Evolutionary conservation across 495 filamentous ascomycete species (phyloP), one percentile per base, ranked within the genome.

Genomic region (Thermothielavioides terrestris): DNA sequence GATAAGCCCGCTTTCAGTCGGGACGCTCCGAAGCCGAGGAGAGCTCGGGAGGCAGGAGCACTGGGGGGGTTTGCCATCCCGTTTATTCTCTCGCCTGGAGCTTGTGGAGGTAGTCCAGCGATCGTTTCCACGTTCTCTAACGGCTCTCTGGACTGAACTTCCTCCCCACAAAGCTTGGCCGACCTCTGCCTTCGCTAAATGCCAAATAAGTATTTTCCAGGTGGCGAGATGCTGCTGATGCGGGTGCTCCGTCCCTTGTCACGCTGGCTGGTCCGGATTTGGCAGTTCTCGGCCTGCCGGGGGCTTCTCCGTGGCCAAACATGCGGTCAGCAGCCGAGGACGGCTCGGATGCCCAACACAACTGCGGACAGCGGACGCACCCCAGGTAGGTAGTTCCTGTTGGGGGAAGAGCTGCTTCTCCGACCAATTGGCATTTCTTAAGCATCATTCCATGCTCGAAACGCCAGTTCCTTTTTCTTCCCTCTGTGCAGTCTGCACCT

Each of bases 321-420:
- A 46, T 55, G 53, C 53, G 53, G 53, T 55, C 53, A 55, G 47
- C 53, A 55, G 42, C 53, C 53, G 52, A 50, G 20, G 41, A 25
- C n/a, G 12, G 28, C 31, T 11, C 30, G 43, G 38, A 27, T 34
- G 38, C 46, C 36, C 47, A 42, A 36, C 47, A n/a, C 38, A 23
- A 14, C 45, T 14, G 8, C n/a, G n/a, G n/a, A n/a, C n/a, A n/a
- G n/a, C n/a, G n/a, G n/a, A n/a, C n/a, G n/a, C n/a, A n/a, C n/a
- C n/a, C n/a, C n/a, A n/a, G n/a, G n/a, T n/a, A n/a, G n/a, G n/a
- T n/a, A n/a, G n/a, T n/a, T n/a, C n/a, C n/a, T n/a, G n/a, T n/a
- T n/a, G n/a, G n/a, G n/a, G n/a, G n/a, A n/a, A n/a, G n/a, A n/a
- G n/a, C n/a, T n/a, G n/a, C n/a, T 21, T 48, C 46, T 25, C 15